Evolutionary conservation across 1,284 basidiomycete genomes (phyloP).

Genomic region (Taiwanofungus camphoratus): DNA sequence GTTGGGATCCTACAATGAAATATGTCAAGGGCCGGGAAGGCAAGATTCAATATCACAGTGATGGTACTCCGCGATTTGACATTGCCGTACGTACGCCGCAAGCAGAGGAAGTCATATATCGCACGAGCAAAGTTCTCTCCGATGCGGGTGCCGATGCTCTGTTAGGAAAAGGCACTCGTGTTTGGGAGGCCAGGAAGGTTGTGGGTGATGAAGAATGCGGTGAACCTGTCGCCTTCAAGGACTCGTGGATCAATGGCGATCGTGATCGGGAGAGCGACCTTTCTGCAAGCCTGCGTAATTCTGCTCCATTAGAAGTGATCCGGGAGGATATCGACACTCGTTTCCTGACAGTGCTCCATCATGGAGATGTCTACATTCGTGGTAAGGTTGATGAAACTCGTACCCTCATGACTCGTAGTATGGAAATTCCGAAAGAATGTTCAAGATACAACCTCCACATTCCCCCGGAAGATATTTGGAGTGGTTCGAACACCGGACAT

Average conservation of each 20-base stretch:
- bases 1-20: constrained; percentile 7
- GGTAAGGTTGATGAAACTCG: not conserved
- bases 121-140: not conserved
- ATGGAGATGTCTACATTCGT: constrained; percentile 6
- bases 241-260: constrained; percentile 5
- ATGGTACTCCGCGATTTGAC: not conserved
- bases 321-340: not conserved
- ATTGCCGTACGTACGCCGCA: not conserved
- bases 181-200: not conserved
- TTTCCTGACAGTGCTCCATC: not conserved
- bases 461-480: too few species aligned
- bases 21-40: not conserved
- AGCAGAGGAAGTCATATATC: not conserved
- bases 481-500: too few species aligned
- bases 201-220: not conserved
- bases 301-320: not conserved
- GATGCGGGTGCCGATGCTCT: not conserved
- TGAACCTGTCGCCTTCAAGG: not conserved
- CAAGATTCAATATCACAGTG: too few species aligned
- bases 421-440: too few species aligned
- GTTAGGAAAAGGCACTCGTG: not conserved
- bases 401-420: not conserved
- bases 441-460: too few species aligned
- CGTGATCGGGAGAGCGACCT: constrained; percentile 4
- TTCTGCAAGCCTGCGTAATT: not conserved